Evolutionary conservation across 2,329 filamentous ascomycete species (phyloP), one percentile per base, ranked within the genome.

Genomic region (Bisporella sp.): DNA sequence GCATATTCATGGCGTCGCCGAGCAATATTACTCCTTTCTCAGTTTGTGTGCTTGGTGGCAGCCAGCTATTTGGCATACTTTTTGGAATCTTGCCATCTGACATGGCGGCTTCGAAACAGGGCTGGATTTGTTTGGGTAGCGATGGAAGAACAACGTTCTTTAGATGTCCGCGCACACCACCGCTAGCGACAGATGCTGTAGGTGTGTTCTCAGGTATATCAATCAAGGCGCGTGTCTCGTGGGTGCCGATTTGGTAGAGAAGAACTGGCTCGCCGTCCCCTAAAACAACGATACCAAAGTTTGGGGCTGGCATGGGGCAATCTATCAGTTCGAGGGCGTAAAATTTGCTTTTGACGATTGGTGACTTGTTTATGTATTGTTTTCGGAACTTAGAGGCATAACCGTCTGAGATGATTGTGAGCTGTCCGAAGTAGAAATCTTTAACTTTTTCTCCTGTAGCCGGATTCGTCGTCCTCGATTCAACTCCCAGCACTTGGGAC

Each of bases 1-100:
- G 87, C 93, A 99, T 99, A 73, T 99, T 99, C 77, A 95, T 85
- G 11, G 93, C 92, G 66, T 99, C 93, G 52, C 93, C 93, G 6
- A 97, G 77, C 35, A 99, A 74, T 45, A 96, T 76, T 53, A 96
- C 71, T 4, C 89, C 89, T 1, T 82, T 79, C 8, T 79, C 78
- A 64, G 87, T 86, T 53, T 86, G 87, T 42, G 70, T 71, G 1
- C 82, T 78, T 0, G 93, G 82, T 5, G 93, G 91, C 2, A 99
- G 80, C 76, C 87, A 99, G 54, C 86, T 92, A 71, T 97, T 99
- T 47, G 93, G 93, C 93, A 99, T 99, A 60, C 82, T 89, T 56
- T 70, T 70, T 12, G 89, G 84, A 53, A 96, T 80, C 59, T 82
- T 82, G 61, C 87, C 87, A 57, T 84, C 80, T 11, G 87, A 87